Base-by-base conservation (phyloP, 768 basidiomycete species). In the Sporobolomyces roseus region DNA sequence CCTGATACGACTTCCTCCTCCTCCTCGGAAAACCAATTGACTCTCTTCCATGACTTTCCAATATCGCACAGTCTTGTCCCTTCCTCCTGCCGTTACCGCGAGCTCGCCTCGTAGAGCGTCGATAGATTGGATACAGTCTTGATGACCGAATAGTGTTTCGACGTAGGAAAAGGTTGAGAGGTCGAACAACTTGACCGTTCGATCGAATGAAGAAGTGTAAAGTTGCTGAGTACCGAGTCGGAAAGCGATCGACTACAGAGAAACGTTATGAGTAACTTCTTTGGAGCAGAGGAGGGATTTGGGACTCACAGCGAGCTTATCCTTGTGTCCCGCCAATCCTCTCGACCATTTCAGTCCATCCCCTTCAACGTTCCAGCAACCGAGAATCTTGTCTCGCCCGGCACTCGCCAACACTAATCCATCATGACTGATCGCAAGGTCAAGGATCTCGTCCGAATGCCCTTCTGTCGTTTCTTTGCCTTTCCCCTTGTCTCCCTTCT, bases 21-120 rank as follows among this genome's bases (percentile, higher is more conserved):
- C 96, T 30, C 94, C 96, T 43, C 96, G 85, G 76, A 98, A 97
- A 10, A 99, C 93, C 30, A 99, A 82, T 77, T 98, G 94, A 17
- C 85, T 90, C 79, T 97, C 93, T 61, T 99, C 94, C 43, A 86
- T 85, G 59, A 98, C 88, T 80, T 97, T 97, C 94, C 94, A 99
- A 80, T 85, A 98, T 41, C 96, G 84, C 66, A 87, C 84, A 0
- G 93, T 96, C 77, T 91, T 88, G 81, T 99, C 96, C 38, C 92
- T 83, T 1, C 86, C 90, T 25, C 94, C 96, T 8, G 88, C 88
- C 41, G 88, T 93, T 25, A 97, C 85, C 21, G 88, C 89, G 2
- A 86, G 86, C 74, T 97, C 92, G 10, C 85, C 85, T 38, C 89
- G 86, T 21, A 98, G 84, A 9, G 91, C 83, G 70, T 93, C 90